Evolutionary conservation across 2,329 filamentous ascomycete genomes (phyloP), one percentile per base, ranked within the genome.

Genomic region (Herpotrichia juniperi): DNA sequence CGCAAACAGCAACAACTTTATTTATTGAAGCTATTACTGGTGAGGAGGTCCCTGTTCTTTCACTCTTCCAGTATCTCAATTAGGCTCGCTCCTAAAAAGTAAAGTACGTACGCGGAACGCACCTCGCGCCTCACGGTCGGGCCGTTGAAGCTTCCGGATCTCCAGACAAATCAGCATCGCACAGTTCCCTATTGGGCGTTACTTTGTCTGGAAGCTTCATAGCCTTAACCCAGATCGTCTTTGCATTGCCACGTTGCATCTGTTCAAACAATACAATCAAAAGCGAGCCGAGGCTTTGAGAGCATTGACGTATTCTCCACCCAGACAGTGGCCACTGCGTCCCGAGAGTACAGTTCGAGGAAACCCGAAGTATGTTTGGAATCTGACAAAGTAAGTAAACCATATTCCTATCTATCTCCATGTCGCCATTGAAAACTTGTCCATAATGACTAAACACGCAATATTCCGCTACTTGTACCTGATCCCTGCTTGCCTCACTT

Each of bases 1-100:
- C 45, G 21, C 26, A 14, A 25, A 48, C 45, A 48, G 19, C 45
- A n/a, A 48, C 45, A 48, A 24, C n/a, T 24, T 25, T 16, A 40
- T 8, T 4, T 24, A 16, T 21, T 40, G 12, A 11, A 19, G 21
- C 37, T 25, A 21, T 24, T 24, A 11, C 37, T 24, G 19, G 37
- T 24, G 21, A 22, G 21, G 11, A 40, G n/a, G 25, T 25, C n/a
- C 14, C 4, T 40, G 4, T 16, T 4, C 19, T 3, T 24, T n/a
- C n/a, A 3, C 12, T 40, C 12, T 40, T 24, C 10, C 14, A 4
- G 37, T 25, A 24, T 40, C 14, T 19, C 21, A 6, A 3, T 4
- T 25, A 19, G 16, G 16, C 37, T 21, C 21, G 21, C n/a, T 40
- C 19, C 4, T 6, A 6, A 40, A 3, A 40, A 34, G 31, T 5